A percentile compares a stretch with the other conserved stretches of the same genome.
Conservation (phyloP, 768 basidiomycete genomes). For the Suillus weaverae region DNA sequence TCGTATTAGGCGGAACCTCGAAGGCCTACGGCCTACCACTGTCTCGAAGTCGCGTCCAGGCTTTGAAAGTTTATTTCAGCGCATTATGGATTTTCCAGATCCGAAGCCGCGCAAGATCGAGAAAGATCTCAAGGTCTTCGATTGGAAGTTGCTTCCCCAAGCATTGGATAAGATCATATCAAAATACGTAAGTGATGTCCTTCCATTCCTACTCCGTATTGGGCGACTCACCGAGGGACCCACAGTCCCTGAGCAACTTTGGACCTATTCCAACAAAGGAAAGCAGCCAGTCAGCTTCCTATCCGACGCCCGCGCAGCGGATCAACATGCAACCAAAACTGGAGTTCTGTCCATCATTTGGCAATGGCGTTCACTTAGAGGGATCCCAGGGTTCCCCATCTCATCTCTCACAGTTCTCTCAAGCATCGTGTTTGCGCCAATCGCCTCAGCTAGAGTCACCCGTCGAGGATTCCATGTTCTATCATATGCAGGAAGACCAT, state of each 20-base stretch:
- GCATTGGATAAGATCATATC: slow-evolving; percentile 79
- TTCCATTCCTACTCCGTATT: neutral
- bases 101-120: slow-evolving; percentile 97
- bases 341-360: slow-evolving; percentile 2
- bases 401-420: slow-evolving; percentile 13
- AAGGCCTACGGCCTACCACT: slow-evolving; percentile 88
- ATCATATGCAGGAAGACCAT: slow-evolving; percentile 23
- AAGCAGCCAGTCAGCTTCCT: neutral
- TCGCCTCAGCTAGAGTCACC: slow-evolving; percentile 20
- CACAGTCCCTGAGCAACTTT: slow-evolving; percentile 4
- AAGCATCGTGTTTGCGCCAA: slow-evolving; percentile 9
- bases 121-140: slow-evolving; percentile 91
- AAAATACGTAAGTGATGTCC: slow-evolving; percentile 68
- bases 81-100: slow-evolving; percentile 93
- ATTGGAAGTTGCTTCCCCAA: slow-evolving; percentile 68
- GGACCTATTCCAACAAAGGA: slow-evolving; percentile 4
- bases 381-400: slow-evolving; percentile 23
- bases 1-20: slow-evolving; percentile 89
- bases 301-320: neutral
- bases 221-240: neutral
- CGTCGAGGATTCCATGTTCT: slow-evolving; percentile 14
- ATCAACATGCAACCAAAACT: neutral
- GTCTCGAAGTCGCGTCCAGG: slow-evolving; percentile 83
- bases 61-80: slow-evolving; percentile 86
- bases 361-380: slow-evolving; percentile 18